phyloP scores from a whole-genome alignment of 1,139 yeast genomes.

The Eremothecium sinecaudum region DNA sequence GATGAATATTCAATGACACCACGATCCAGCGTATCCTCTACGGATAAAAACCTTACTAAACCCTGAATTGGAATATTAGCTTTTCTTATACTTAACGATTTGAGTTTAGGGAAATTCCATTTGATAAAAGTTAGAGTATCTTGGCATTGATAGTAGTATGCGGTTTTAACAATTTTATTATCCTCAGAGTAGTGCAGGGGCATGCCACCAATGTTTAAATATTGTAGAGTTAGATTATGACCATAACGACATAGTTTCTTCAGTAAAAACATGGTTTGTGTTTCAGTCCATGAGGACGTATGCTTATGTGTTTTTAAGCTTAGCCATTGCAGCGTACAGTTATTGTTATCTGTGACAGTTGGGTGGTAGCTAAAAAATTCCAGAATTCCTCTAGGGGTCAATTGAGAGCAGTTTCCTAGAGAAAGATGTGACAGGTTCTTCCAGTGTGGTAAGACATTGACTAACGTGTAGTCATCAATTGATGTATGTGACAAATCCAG shows the following conservation, averaged over 20 bases:
- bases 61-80: slow-evolving; percentile 44
- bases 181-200: slow-evolving; percentile 34
- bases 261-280: slow-evolving; percentile 49
- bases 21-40: slow-evolving; percentile 14
- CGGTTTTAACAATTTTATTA: slow-evolving; percentile 15
- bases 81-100: slow-evolving; percentile 52
- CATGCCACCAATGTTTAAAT: slow-evolving; percentile 65
- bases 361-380: slow-evolving; percentile 69
- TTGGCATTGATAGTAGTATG: slow-evolving; percentile 27
- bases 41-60: slow-evolving; percentile 41
- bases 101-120: slow-evolving; percentile 44
- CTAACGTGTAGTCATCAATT: slow-evolving; percentile 48
- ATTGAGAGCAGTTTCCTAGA: slow-evolving; percentile 65
- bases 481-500: slow-evolving; percentile 79
- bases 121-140: slow-evolving; percentile 49
- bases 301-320: slow-evolving; percentile 65
- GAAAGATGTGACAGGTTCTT: slow-evolving; percentile 65
- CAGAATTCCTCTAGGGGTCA: slow-evolving; percentile 66
- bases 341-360: slow-evolving; percentile 42
- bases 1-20: slow-evolving; percentile 12
- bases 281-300: slow-evolving; percentile 54
- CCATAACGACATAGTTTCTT: slow-evolving; percentile 37
- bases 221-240: slow-evolving; percentile 34
- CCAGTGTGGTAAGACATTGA: slow-evolving; percentile 41
- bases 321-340: slow-evolving; percentile 55